Evolutionary conservation across 2,329 filamentous ascomycete genomes (phyloP).

Genomic region (Fusarium brachygibbosum): DNA sequence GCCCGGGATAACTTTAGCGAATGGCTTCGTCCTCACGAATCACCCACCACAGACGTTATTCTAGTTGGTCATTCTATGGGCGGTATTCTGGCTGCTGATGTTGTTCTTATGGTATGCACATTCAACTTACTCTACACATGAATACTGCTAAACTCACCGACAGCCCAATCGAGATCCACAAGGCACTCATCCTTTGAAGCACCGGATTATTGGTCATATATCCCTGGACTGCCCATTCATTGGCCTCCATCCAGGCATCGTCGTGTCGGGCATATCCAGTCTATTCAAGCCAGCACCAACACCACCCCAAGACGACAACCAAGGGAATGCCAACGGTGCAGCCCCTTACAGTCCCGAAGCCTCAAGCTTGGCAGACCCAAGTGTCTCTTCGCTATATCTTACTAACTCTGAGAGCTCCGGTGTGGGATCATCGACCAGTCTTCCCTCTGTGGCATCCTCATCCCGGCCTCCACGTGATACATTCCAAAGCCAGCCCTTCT

Average conservation of each 20-base stretch:
- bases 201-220: conserved; percentile 83
- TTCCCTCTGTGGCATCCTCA: conserved; percentile 40
- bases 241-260: conserved; percentile 88
- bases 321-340: conserved; percentile 10
- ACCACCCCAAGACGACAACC: conserved; percentile 29
- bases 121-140: background rate
- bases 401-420: conserved; percentile 35
- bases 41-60: conserved; percentile 79
- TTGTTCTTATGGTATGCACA: conserved; percentile 71
- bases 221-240: conserved; percentile 89
- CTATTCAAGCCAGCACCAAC: conserved; percentile 71
- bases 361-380: conserved; percentile 23
- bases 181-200: conserved; percentile 66
- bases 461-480: conserved; percentile 58
- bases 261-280: conserved; percentile 84
- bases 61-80: conserved; percentile 93
- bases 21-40: conserved; percentile 85
- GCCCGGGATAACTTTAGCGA: conserved; percentile 85
- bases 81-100: conserved; percentile 84
- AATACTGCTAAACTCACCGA: conserved; percentile 8
- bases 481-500: conserved; percentile 80
- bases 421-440: conserved; percentile 34
- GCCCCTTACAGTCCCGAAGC: conserved; percentile 13
- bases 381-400: conserved; percentile 39
- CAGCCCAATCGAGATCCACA: conserved; percentile 54